phyloP scores from a whole-genome alignment of 2,329 filamentous ascomycete genomes.

The Hymenoscyphus infarciens region DNA sequence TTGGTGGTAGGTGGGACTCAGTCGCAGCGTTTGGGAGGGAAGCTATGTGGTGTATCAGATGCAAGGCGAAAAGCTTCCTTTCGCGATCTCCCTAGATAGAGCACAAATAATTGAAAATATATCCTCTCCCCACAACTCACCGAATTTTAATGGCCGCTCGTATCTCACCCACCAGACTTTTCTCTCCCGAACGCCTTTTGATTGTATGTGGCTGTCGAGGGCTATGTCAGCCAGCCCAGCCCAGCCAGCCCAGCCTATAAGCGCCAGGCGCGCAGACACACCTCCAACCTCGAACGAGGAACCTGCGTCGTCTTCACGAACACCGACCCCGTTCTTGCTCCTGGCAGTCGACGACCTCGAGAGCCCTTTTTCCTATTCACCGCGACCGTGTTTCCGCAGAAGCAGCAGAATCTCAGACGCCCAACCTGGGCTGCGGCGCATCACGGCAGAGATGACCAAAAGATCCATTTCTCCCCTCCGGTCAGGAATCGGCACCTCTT shows the following conservation, averaged over 20 bases:
- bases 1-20: neutral
- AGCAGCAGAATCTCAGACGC: conserved; percentile 14
- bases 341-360: conserved; percentile 12
- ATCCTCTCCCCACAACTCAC: neutral
- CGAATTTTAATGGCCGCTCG: neutral
- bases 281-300: conserved; percentile 10
- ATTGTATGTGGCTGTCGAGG: neutral
- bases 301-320: neutral
- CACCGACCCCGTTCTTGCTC: conserved; percentile 5
- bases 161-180: neutral
- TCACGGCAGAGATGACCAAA: conserved; percentile 34
- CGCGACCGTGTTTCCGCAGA: neutral
- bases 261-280: neutral
- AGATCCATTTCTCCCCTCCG: conserved; percentile 32
- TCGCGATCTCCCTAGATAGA: neutral
- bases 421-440: conserved; percentile 25
- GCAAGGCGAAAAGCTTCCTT: no score
- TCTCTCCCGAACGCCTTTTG: neutral
- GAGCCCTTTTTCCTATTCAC: conserved; percentile 11
- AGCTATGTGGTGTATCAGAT: neutral
- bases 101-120: neutral
- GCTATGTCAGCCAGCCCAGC: conserved; percentile 1
- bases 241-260: conserved; percentile 4
- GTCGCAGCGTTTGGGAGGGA: neutral
- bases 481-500: conserved; percentile 36